Evolutionary conservation across 1,284 basidiomycete genomes (phyloP), one percentile per base, ranked within the genome.

Genomic region (Chondrostereum purpureum): DNA sequence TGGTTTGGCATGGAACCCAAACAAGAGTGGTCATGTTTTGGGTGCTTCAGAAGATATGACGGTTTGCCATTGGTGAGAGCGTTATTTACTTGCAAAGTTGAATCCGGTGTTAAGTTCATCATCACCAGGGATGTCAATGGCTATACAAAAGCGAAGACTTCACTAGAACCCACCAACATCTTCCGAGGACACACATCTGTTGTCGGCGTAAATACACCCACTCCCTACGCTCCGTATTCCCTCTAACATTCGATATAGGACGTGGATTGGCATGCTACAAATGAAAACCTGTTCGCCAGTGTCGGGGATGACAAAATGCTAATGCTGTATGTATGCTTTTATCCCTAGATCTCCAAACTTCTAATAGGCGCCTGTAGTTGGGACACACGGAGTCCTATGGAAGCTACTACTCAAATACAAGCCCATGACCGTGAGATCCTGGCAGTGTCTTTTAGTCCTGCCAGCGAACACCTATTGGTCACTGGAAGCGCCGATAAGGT

Each of bases 291-390:
- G 39, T 94, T 99, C 58, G 94, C 87, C 2, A 96, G 92, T 52
- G 95, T 97, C n/a, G 92, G 94, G 22, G 95, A 99, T 57, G 95
- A 99, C 64, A 88, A 88, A 58, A 82, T 89, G 73, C 75, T 99
- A 8, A 83, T 98, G 71, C 75, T 98, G 92, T 96, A 58, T 58
- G 58, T 54, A 18, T 19, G 20, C 14, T 44, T 19, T 19, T 17
- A 49, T 34, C 36, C 27, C 45, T 53, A 31, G 20, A 14, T n/a
- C n/a, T n/a, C n/a, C n/a, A n/a, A n/a, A n/a, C n/a, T n/a, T n/a
- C n/a, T n/a, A 39, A 10, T 18, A 14, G 14, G 27, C 42, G 39
- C 46, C 43, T 50, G 17, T 44, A 97, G 92, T 50, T 99, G 95
- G 95, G 95, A 99, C 60, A 92, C 90, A 4, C 78, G 95, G 52